Conservation (phyloP, 352 stramenopile species). For the Globisporangium recalcitrans region DNA sequence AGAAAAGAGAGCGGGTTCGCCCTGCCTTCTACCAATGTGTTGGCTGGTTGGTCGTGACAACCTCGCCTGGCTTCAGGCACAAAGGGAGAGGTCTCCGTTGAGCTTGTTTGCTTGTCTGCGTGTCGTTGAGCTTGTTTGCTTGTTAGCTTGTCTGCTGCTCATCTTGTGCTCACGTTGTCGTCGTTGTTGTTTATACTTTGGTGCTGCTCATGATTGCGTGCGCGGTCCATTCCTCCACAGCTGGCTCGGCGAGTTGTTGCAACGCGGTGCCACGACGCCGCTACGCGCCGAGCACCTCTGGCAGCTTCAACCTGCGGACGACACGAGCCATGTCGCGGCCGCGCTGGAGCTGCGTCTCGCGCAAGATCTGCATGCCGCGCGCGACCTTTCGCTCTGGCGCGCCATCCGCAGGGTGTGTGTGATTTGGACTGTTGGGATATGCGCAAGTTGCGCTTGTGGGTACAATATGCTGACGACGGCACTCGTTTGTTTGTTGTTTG, state of each 20-base stretch:
- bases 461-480: not conserved
- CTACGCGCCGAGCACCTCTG: constrained; percentile 38
- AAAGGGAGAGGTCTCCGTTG: not conserved
- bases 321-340: constrained; percentile 14
- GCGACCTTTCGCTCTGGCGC: constrained; percentile 32
- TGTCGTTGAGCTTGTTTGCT: not conserved
- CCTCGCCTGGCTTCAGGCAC: not conserved
- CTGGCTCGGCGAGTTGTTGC: constrained; percentile 39
- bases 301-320: constrained; percentile 29
- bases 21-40: no score
- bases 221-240: not conserved
- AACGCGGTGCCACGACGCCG: constrained; percentile 29
- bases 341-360: constrained; percentile 22
- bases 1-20: not conserved
- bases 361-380: constrained; percentile 22
- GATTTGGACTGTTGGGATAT: no score
- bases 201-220: not conserved
- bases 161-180: not conserved
- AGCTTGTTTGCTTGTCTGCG: not conserved
- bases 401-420: constrained; percentile 32
- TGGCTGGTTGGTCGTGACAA: no score
- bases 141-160: not conserved
- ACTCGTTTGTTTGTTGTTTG: not conserved
- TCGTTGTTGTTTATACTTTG: not conserved
- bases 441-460: no score